Percentiles rank a stretch among this genome's conserved stretches.
These are phyloP conservation scores for Kernera saxatilis DNA, from an alignment of 345 rosid species.

Conservation along the genomic window DNA sequence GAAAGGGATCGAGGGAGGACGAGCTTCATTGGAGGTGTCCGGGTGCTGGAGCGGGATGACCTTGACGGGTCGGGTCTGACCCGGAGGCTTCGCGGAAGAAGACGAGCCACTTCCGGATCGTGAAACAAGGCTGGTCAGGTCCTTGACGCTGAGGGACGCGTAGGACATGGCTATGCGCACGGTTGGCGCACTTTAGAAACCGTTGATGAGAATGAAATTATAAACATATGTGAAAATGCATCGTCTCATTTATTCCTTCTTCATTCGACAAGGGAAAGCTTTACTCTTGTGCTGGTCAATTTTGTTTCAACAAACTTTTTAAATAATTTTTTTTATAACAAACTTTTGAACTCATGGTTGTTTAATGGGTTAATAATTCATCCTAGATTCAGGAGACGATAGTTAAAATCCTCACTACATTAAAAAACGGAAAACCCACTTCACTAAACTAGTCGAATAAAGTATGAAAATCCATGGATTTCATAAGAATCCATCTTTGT, in stretches of 20 bases:
- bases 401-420: too few species aligned
- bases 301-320: neutral
- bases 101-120: slow-evolving; percentile 33
- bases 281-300: neutral
- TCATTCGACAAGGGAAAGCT: neutral
- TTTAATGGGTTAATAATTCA: too few species aligned
- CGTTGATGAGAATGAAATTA: neutral
- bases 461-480: neutral
- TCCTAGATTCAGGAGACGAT: too few species aligned
- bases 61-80: slow-evolving; percentile 58
- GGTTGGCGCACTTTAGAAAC: slow-evolving; percentile 6
- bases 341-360: too few species aligned
- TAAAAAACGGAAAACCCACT: too few species aligned
- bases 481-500: too few species aligned
- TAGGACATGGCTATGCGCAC: slow-evolving; percentile 25
- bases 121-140: slow-evolving; percentile 27
- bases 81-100: slow-evolving; percentile 8
- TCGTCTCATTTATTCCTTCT: neutral
- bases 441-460: too few species aligned
- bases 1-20: slow-evolving; percentile 30
- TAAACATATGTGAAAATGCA: too few species aligned
- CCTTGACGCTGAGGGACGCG: slow-evolving; percentile 36
- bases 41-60: slow-evolving; percentile 81
- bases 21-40: slow-evolving; percentile 27
- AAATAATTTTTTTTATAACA: too few species aligned